Conservation (phyloP, 2,329 filamentous ascomycete species). For the Penicillium sp. region DNA sequence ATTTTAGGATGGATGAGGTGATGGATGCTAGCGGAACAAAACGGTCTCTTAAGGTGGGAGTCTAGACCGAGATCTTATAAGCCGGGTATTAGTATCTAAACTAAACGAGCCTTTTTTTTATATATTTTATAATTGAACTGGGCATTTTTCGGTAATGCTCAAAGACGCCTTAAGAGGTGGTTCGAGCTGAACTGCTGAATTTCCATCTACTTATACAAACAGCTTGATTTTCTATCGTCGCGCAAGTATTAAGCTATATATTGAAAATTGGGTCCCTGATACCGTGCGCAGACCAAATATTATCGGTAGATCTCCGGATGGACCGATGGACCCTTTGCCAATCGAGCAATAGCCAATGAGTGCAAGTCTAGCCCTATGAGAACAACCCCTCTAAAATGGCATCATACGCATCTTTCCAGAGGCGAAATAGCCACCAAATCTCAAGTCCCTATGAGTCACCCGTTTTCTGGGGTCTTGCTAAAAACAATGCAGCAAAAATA, state of each 20-base stretch:
- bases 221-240: too few relatives aligned
- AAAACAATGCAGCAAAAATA: background rate
- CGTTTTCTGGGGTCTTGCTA: background rate
- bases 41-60: background rate
- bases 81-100: background rate
- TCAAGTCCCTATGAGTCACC: background rate
- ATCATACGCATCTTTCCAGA: background rate
- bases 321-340: background rate
- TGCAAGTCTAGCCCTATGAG: background rate
- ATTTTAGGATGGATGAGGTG: conserved; percentile 1
- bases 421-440: background rate
- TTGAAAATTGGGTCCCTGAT: too few relatives aligned
- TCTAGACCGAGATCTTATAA: background rate
- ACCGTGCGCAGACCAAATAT: background rate
- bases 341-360: background rate
- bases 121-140: too few relatives aligned
- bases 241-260: too few relatives aligned
- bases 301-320: background rate
- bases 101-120: background rate
- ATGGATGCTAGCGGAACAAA: background rate
- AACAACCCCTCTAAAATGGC: conserved; percentile 3
- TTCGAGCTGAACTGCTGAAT: too few relatives aligned
- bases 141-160: too few relatives aligned
- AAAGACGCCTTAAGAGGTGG: too few relatives aligned
- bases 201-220: too few relatives aligned